Percentiles rank a stretch among this genome's conserved stretches.
phyloP scores from a whole-genome alignment of 1,139 yeast species.

The Suhomyces bokatorum region DNA sequence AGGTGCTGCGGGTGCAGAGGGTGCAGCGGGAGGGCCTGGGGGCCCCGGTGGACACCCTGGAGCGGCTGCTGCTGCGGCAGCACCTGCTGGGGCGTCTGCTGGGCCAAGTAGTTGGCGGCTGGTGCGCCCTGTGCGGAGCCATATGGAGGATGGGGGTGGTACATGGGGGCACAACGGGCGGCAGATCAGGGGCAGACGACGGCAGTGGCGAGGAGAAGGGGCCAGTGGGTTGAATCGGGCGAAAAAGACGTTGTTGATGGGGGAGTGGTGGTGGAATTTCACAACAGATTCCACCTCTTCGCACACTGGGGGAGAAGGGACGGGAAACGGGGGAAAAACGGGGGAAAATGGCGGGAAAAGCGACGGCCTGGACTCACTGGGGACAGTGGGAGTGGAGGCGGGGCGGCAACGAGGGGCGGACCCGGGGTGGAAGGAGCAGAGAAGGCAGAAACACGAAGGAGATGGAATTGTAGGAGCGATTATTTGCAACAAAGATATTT shows the following conservation, averaged over 20 bases:
- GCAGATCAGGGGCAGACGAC: not conserved
- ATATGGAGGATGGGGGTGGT: slow-evolving; percentile 18
- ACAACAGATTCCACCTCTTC: slow-evolving; percentile 2
- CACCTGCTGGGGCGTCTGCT: slow-evolving; percentile 11
- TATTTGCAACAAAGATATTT: slow-evolving; percentile 18
- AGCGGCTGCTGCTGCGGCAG: slow-evolving; percentile 14
- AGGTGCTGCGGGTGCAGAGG: slow-evolving; percentile 1
- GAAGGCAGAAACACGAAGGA: not conserved
- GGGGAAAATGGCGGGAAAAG: not conserved
- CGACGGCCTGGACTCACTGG: not conserved
- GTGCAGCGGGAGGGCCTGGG: slow-evolving; percentile 9
- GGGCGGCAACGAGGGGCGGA: not conserved
- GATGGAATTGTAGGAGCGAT: not conserved
- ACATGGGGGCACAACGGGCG: slow-evolving; percentile 11
- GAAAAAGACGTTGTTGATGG: not conserved
- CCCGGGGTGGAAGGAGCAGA: not conserved
- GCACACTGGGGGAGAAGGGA: not conserved
- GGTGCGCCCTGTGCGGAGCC: slow-evolving; percentile 5
- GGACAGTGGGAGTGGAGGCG: not conserved
- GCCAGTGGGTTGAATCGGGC: not conserved
- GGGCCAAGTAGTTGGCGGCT: slow-evolving; percentile 1
- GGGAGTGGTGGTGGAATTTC: not conserved
- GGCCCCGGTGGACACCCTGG: slow-evolving; percentile 1
- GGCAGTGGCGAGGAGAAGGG: not conserved
- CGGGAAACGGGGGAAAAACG: not conserved